Evolutionary conservation across 495 filamentous ascomycete species (phyloP).

Genomic region (Neurospora pannonica): DNA sequence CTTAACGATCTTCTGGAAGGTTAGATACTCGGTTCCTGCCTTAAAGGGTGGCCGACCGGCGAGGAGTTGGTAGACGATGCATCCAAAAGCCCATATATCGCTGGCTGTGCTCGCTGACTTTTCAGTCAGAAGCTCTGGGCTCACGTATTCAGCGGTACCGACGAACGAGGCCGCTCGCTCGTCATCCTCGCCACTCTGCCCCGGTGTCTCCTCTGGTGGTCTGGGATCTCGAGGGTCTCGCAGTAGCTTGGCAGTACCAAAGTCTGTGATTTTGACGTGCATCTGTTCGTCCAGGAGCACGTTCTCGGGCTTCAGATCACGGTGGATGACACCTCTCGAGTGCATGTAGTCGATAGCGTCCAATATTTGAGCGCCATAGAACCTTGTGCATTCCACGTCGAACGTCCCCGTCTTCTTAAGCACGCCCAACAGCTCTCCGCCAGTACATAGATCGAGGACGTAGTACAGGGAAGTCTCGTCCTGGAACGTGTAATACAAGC

Average conservation of each 20-base stretch:
- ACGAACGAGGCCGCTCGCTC: slow-evolving; percentile 89
- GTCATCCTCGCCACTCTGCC: slow-evolving; percentile 49
- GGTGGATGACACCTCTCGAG: slow-evolving; percentile 87
- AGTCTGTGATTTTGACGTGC: slow-evolving; percentile 98
- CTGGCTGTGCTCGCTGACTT: slow-evolving; percentile 97
- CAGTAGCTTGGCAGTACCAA: slow-evolving; percentile 92
- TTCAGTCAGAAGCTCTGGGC: slow-evolving; percentile 86
- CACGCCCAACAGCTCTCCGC: slow-evolving; percentile 85
- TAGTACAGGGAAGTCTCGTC: slow-evolving; percentile 95
- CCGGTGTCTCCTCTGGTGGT: slow-evolving; percentile 38
- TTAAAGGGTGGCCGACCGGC: slow-evolving; percentile 95
- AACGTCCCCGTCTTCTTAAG: slow-evolving; percentile 91
- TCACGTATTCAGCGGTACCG: slow-evolving; percentile 97
- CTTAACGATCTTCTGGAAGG: slow-evolving; percentile 94
- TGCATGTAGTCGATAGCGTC: slow-evolving; percentile 99
- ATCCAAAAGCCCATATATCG: slow-evolving; percentile 99
- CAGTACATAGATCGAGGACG: slow-evolving; percentile 87
- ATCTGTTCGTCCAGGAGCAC: slow-evolving; percentile 90
- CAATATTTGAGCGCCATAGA: slow-evolving; percentile 93
- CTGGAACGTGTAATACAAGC: slow-evolving; percentile 98
- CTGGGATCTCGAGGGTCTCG: slow-evolving; percentile 50
- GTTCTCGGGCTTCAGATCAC: slow-evolving; percentile 96
- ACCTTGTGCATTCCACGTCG: slow-evolving; percentile 89
- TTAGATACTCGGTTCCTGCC: slow-evolving; percentile 91
- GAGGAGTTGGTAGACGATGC: slow-evolving; percentile 94